Percentiles rank a stretch among this genome's conserved stretches.
Conservation (phyloP, 2,329 filamentous ascomycete species). For the Epichloe elymi region DNA sequence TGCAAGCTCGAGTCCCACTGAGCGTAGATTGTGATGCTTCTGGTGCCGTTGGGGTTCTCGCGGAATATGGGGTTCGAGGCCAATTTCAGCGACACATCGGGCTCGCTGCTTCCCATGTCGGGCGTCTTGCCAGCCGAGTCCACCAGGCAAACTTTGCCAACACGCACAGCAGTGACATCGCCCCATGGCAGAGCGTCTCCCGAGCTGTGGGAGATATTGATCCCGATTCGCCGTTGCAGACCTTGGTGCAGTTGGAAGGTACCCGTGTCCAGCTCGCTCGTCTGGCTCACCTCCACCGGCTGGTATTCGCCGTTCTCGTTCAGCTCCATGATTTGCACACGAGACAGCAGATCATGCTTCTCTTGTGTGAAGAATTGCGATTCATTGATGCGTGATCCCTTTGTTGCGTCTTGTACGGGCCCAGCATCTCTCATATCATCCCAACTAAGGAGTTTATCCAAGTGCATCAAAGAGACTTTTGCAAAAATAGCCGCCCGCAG, state of each 20-base stretch:
- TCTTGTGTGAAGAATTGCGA: slow-evolving; percentile 89
- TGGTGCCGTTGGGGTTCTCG: slow-evolving; percentile 80
- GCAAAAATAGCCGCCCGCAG: slow-evolving; percentile 86
- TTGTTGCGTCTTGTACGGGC: slow-evolving; percentile 40
- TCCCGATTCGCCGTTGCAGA: slow-evolving; percentile 72
- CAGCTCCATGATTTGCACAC: slow-evolving; percentile 81
- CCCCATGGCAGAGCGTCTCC: slow-evolving; percentile 83
- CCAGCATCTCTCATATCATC: slow-evolving; percentile 88
- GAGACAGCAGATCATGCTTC: slow-evolving; percentile 80
- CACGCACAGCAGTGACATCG: slow-evolving; percentile 61
- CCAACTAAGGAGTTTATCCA: slow-evolving; percentile 96
- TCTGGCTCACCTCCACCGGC: slow-evolving; percentile 85
- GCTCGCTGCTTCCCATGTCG: slow-evolving; percentile 58
- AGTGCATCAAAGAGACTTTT: slow-evolving; percentile 79
- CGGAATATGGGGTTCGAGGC: slow-evolving; percentile 67
- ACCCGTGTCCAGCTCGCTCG: slow-evolving; percentile 69
- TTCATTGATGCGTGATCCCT: slow-evolving; percentile 65
- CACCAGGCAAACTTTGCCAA: slow-evolving; percentile 70
- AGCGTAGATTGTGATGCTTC: slow-evolving; percentile 71
- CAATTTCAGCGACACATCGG: slow-evolving; percentile 65
- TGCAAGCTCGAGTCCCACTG: slow-evolving; percentile 97
- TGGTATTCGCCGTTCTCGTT: slow-evolving; percentile 83
- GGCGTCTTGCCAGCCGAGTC: slow-evolving; percentile 77
- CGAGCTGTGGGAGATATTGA: slow-evolving; percentile 84
- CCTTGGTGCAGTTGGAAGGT: slow-evolving; percentile 94